These are phyloP conservation scores for Noccaea bulbosa DNA, from an alignment of 345 rosid species.

Conservation along the genomic window DNA sequence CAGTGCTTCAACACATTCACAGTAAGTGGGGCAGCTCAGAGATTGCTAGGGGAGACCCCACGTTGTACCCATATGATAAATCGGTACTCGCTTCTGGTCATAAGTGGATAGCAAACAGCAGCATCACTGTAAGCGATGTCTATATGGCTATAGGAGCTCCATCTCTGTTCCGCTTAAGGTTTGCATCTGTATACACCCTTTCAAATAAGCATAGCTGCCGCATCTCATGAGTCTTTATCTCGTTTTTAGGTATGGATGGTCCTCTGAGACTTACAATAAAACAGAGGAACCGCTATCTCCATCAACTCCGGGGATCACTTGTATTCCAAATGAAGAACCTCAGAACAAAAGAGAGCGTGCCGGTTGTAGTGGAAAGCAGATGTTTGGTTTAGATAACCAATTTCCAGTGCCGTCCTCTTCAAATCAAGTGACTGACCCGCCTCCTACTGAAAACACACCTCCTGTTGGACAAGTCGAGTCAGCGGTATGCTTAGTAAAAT, in stretches of 20 bases:
- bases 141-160: conserved; percentile 70
- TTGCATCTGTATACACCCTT: conserved; percentile 8
- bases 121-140: conserved; percentile 58
- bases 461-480: conserved; percentile 43
- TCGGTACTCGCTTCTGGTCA: conserved; percentile 38
- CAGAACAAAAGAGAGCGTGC: conserved; percentile 34
- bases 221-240: conserved; percentile 34
- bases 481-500: conserved; percentile 45
- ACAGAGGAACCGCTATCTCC: conserved; percentile 38
- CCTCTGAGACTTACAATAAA: conserved; percentile 43
- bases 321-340: conserved; percentile 43
- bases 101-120: conserved; percentile 63
- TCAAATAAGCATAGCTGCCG: conserved; percentile 15
- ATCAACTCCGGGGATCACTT: conserved; percentile 42
- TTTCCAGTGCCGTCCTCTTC: conserved; percentile 31
- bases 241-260: conserved; percentile 82
- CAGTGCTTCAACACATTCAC: conserved; percentile 71
- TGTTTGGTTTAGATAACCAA: conserved; percentile 39
- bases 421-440: conserved; percentile 42
- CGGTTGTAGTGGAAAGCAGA: conserved; percentile 33
- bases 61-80: conserved; percentile 59
- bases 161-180: conserved; percentile 82
- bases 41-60: conserved; percentile 64
- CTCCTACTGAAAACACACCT: conserved; percentile 42
- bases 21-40: conserved; percentile 74